A percentile compares a stretch with the other conserved stretches of the same genome.
Conservation (phyloP, 2,329 filamentous ascomycete genomes). For the Drechslera avenae region DNA sequence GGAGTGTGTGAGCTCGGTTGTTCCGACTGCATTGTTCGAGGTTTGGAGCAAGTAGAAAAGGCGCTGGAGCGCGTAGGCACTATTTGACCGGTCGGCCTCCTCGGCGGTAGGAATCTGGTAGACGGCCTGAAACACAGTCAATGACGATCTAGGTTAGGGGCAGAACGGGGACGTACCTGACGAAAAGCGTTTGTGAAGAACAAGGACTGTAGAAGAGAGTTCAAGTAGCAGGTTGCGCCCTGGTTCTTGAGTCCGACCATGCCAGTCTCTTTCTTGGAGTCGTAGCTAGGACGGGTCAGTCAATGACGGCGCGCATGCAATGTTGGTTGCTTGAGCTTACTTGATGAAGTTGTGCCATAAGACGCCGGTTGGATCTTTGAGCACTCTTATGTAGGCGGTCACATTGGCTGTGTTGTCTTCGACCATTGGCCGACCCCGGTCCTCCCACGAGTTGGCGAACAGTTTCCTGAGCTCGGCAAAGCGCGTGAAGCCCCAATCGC, state of each 20-base stretch:
- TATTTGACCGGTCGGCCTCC: slow-evolving; percentile 81
- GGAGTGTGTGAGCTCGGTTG: slow-evolving; percentile 90
- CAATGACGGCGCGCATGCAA: background rate
- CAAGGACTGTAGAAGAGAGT: slow-evolving; percentile 55
- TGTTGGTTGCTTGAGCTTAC: slow-evolving; percentile 34
- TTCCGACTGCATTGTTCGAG: slow-evolving; percentile 80
- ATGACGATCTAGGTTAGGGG: background rate
- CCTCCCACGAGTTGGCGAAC: slow-evolving; percentile 79
- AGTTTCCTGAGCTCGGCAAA: slow-evolving; percentile 88
- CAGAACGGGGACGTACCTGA: slow-evolving; percentile 63
- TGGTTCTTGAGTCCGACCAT: slow-evolving; percentile 97
- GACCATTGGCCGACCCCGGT: slow-evolving; percentile 69
- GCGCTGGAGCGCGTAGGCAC: slow-evolving; percentile 89
- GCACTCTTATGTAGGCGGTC: slow-evolving; percentile 79
- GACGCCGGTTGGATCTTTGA: slow-evolving; percentile 86
- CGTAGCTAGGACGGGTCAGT: slow-evolving; percentile 61
- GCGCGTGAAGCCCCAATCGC: slow-evolving; percentile 98
- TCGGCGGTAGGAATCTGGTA: slow-evolving; percentile 95
- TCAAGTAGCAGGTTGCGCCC: slow-evolving; percentile 70
- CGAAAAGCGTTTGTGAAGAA: slow-evolving; percentile 79
- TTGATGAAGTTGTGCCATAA: slow-evolving; percentile 90
- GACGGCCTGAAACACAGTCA: slow-evolving; percentile 68
- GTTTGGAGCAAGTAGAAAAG: slow-evolving; percentile 96
- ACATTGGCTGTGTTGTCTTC: slow-evolving; percentile 79
- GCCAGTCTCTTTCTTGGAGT: slow-evolving; percentile 98